Base-by-base conservation (phyloP, 352 stramenopile genomes). In the Phytophthora brassicae region DNA sequence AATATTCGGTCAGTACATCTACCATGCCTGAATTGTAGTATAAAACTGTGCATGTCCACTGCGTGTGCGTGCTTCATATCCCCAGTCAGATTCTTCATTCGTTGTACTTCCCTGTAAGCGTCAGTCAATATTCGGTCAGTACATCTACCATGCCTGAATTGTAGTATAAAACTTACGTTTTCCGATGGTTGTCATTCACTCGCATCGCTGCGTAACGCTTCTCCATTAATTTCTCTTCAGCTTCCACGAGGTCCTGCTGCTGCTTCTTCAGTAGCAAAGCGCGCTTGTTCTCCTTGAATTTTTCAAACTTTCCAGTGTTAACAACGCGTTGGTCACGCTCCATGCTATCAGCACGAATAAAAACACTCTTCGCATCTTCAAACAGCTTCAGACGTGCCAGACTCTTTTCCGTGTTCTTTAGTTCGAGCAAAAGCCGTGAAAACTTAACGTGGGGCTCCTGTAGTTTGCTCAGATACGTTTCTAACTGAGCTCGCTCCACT, bases 291-390 rank as follows among this genome's bases (percentile, higher is more conserved):
- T 86, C 75, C 36, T 90, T 89, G 48, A 83, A 80, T 28, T 63
- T 72, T 24, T 86, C 69, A 53, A 90, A 89, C n/a, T 69, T 78
- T 50, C 62, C 68, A 0, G 64, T 55, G 28, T 80, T 83, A 20
- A 64, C 49, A 9, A 64, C 66, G 3, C 77, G 73, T 60, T 90
- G 71, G 2, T 87, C 73, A 16, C 72, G 78, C 41, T 92, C 83
- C 67, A 92, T 88, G 2, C 64, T 63, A n/a, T 84, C 74, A 0
- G 72, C 71, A 41, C 78, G 72, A 3, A 69, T 44, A 47, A 79
- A 92, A 7, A 92, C 83, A 35, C 79, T 92, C 47, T 85, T 85
- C 13, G 83, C 83, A 39, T 92, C 81, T 54, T 92, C 83, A 48
- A 89, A 92, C 24, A 90, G 66, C 23, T 75, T 72, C 7, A 92